phyloP scores from a whole-genome alignment of 768 basidiomycete genomes.

The Lactarius deliciosus region DNA sequence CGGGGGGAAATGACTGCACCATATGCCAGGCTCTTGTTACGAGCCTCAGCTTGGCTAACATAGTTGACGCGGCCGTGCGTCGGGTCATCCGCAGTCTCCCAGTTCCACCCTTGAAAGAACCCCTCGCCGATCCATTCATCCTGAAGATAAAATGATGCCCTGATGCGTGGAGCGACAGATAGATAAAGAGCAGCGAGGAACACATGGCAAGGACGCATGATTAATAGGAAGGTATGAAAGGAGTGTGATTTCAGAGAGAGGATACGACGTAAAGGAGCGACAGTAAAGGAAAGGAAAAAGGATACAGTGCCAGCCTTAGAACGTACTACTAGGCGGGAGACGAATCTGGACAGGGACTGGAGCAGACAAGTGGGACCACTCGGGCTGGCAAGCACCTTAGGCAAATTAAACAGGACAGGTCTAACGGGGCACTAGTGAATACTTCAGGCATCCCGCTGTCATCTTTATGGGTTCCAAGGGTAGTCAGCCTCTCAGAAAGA shows the following conservation, averaged over 20 bases:
- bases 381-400: no score
- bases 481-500: neutral
- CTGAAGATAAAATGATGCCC: slow-evolving; percentile 19
- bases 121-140: slow-evolving; percentile 36
- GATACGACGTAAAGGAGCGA: slow-evolving; percentile 34
- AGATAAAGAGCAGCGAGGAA: slow-evolving; percentile 21
- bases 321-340: neutral
- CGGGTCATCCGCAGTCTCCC: slow-evolving; percentile 53
- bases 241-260: slow-evolving; percentile 26
- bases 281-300: slow-evolving; percentile 30
- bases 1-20: slow-evolving; percentile 36
- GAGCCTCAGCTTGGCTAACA: slow-evolving; percentile 45
- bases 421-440: neutral
- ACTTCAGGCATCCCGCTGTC: neutral
- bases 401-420: neutral
- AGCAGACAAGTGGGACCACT: neutral
- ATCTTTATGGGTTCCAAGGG: neutral
- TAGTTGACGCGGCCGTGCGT: slow-evolving; percentile 66
- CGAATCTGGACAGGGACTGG: neutral
- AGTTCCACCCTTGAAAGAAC: slow-evolving; percentile 50
- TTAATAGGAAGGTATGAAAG: slow-evolving; percentile 31
- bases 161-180: slow-evolving; percentile 11
- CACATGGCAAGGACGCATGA: slow-evolving; percentile 38
- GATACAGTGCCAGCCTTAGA: slow-evolving; percentile 11
- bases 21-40: slow-evolving; percentile 45